Base-by-base conservation (phyloP, 2,329 filamentous ascomycete genomes). In the Lachnellula cervina region DNA sequence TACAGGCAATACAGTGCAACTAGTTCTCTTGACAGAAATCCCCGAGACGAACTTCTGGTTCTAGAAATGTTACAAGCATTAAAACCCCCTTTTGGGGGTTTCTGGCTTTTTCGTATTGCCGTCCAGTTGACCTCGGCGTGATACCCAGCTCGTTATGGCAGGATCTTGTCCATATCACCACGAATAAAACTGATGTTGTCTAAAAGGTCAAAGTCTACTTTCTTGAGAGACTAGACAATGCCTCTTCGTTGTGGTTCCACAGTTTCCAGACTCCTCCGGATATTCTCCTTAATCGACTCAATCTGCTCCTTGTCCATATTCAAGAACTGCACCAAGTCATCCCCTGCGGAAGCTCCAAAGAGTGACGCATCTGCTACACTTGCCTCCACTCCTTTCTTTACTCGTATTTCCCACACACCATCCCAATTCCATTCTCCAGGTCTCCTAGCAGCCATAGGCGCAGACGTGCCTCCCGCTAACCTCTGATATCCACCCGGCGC, bases 371-470 rank as follows among this genome's bases (percentile, higher is more conserved):
- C 93, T 1, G 89, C 89, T 49, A 90, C 74, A 66, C 90, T 96
- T 9, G 81, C 79, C 50, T 86, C 81, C 44, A 97, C 82, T 17
- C 88, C 88, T 70, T 87, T 89, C 71, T 83, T 86, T 1, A 96
- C 92, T 53, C 93, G 81, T 61, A 92, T 87, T 69, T 95, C 89
- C 93, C 93, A 99, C 0, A 97, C 93, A 0, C 93, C 92, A 66
- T 96, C 90, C 93, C 93, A 97, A 68, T 96, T 96, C 93, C 93
- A 97, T 65, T 96, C 88, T 6, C 88, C 89, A 0, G 90, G 90
- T 49, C 80, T 77, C 58, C 85, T 65, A 4, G 59, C 54, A 21
- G 59, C 44, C 46, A 55, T 56, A 32, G 60, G 53, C 17, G 57
- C 49, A 35, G 55, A 51, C 5, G 58, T 58, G n/a, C 59, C 59